phyloP scores from a whole-genome alignment of 371 early-diverging fungal genomes.

The Conidiobolus incongruus region DNA sequence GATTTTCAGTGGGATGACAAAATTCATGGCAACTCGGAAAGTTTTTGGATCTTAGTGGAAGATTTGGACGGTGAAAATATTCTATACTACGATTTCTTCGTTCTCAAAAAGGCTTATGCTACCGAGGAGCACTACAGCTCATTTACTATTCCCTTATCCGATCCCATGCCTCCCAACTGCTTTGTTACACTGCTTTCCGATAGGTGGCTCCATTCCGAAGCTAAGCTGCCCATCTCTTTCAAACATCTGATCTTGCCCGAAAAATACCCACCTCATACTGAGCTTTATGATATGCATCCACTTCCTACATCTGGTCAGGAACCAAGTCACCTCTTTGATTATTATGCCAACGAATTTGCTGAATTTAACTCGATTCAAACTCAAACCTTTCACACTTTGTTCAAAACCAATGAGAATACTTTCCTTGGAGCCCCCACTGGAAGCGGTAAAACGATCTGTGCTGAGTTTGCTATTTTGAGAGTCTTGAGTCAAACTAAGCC shows the following conservation, averaged over 20 bases:
- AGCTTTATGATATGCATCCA: constrained; percentile 80
- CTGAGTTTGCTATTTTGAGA: constrained; percentile 83
- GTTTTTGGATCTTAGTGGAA: constrained; percentile 85
- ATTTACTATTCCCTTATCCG: constrained; percentile 85
- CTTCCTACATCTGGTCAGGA: constrained; percentile 62
- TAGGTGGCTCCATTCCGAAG: constrained; percentile 83
- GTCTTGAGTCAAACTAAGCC: constrained; percentile 35
- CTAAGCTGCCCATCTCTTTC: constrained; percentile 79
- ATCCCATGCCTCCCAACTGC: constrained; percentile 89
- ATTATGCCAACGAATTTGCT: constrained; percentile 8
- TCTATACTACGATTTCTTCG: constrained; percentile 67
- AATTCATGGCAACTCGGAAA: constrained; percentile 60
- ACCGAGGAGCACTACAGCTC: constrained; percentile 41
- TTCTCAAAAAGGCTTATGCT: constrained; percentile 51
- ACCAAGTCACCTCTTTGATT: constrained; percentile 39
- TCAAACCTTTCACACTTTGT: constrained; percentile 79
- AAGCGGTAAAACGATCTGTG: constrained; percentile 90
- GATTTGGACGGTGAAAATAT: constrained; percentile 81
- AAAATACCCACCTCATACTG: constrained; percentile 82
- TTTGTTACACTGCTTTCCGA: constrained; percentile 81
- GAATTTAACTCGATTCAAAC: constrained; percentile 96
- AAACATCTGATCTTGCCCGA: constrained; percentile 78
- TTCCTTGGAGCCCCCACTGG: constrained; percentile 95
- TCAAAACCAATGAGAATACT: constrained; percentile 71
- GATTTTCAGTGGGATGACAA: constrained; percentile 86